phyloP scores from a whole-genome alignment of 1,284 basidiomycete species.

The Cystobasidium pallidum region DNA sequence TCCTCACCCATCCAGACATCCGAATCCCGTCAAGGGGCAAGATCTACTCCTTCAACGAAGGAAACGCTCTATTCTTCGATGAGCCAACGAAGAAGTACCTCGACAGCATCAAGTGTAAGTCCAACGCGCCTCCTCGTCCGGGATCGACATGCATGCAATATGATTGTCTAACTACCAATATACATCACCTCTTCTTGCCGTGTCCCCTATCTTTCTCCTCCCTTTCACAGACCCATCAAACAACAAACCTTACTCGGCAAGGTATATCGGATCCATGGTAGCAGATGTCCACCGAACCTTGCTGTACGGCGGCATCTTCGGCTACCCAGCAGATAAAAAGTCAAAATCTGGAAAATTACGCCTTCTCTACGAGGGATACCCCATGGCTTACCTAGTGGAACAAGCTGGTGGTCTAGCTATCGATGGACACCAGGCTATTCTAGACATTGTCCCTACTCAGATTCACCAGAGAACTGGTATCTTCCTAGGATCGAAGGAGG shows the following conservation, averaged over 20 bases:
- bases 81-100: slow-evolving; percentile 83
- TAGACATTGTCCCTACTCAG: slow-evolving; percentile 83
- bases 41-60: slow-evolving; percentile 99
- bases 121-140: not conserved
- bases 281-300: slow-evolving; percentile 96
- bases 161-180: too few species aligned
- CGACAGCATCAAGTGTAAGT: slow-evolving; percentile 84
- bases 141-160: too few species aligned
- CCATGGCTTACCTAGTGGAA: slow-evolving; percentile 96
- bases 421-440: slow-evolving; percentile 85
- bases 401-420: slow-evolving; percentile 97
- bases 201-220: too few species aligned
- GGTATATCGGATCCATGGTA: slow-evolving; percentile 99
- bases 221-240: slow-evolving; percentile 47
- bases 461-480: slow-evolving; percentile 95
- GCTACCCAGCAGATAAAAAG: slow-evolving; percentile 96
- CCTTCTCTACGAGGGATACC: slow-evolving; percentile 96
- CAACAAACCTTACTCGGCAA: slow-evolving; percentile 59
- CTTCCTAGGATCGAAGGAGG: slow-evolving; percentile 92
- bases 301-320: slow-evolving; percentile 97
- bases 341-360: slow-evolving; percentile 93
- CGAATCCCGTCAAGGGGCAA: slow-evolving; percentile 91
- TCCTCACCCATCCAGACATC: slow-evolving; percentile 97
- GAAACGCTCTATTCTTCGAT: slow-evolving; percentile 94
- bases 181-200: too few species aligned